Evolutionary conservation across 345 rosid genomes (phyloP).

Genomic region (Abelmoschus esculentus): DNA sequence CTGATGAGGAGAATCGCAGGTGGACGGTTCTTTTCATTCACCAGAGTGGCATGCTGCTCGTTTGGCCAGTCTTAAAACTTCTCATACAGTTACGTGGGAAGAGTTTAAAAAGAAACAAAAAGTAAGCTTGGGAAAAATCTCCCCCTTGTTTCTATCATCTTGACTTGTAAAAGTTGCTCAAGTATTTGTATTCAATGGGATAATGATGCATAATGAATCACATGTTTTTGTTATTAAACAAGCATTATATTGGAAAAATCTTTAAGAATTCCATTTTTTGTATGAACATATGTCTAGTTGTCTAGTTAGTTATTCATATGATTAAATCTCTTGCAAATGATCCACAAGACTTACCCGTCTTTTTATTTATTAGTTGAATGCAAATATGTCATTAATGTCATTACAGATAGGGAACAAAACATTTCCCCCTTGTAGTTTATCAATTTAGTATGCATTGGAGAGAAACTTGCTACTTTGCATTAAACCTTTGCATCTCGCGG

Average conservation of each 20-base stretch:
- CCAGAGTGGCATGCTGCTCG: conserved; percentile 99
- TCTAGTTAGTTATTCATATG: background rate
- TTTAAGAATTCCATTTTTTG: background rate
- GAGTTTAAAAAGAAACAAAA: conserved; percentile 83
- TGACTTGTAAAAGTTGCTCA: background rate
- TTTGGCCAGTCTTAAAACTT: conserved; percentile 92
- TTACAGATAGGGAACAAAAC: background rate
- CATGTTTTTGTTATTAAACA: background rate
- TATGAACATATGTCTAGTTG: background rate
- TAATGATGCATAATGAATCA: background rate
- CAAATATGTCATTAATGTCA: background rate
- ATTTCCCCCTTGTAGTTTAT: background rate
- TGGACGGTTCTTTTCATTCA: conserved; percentile 99
- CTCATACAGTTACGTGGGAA: conserved; percentile 94
- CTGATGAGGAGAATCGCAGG: conserved; percentile 98
- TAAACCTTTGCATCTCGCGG: background rate
- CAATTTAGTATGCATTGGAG: background rate
- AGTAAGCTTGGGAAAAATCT: conserved; percentile 29
- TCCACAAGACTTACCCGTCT: background rate
- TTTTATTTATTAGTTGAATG: background rate
- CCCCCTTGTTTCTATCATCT: background rate
- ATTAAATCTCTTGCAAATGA: background rate
- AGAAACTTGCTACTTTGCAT: background rate
- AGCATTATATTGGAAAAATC: background rate
- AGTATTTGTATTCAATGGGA: background rate